A percentile compares a stretch with the other conserved stretches of the same genome.
phyloP scores from a whole-genome alignment of 169 alveolate species.

The Plasmodium fragile region DNA sequence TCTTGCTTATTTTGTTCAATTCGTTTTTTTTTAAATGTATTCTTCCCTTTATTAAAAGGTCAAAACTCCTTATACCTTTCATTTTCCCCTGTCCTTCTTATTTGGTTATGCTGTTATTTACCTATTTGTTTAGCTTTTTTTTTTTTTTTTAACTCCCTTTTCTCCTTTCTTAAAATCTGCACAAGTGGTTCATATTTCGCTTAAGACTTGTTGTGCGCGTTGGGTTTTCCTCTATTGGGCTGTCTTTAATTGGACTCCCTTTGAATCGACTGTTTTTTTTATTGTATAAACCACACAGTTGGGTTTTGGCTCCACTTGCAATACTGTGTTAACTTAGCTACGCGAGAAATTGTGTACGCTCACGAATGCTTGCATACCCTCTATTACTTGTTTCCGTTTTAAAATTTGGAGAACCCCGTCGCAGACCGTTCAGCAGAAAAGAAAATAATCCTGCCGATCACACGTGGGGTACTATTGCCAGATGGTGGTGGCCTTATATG shows the following conservation, averaged over 20 bases:
- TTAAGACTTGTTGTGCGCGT: neutral
- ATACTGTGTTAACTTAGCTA: neutral
- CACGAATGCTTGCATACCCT: neutral
- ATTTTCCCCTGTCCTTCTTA: slow-evolving; percentile 12
- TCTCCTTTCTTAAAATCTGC: neutral
- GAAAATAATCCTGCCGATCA: neutral
- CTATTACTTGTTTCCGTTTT: neutral
- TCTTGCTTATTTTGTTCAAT: slow-evolving; percentile 33
- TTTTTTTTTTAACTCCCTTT: neutral
- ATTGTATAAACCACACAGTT: neutral
- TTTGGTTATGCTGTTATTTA: neutral
- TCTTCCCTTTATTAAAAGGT: slow-evolving; percentile 16
- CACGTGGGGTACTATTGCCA: neutral
- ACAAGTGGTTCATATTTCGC: neutral
- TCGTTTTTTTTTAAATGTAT: slow-evolving; percentile 31
- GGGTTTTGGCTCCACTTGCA: neutral
- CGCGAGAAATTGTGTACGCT: neutral
- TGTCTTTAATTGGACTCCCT: neutral
- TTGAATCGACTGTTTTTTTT: neutral
- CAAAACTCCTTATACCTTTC: slow-evolving; percentile 34
- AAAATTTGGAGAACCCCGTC: neutral
- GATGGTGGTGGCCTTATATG: neutral
- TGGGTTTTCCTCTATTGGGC: neutral
- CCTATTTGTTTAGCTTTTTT: neutral
- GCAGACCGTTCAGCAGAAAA: neutral